These are phyloP conservation scores for Brassica nigra DNA, from an alignment of 345 rosid genomes.

Conservation along the genomic window DNA sequence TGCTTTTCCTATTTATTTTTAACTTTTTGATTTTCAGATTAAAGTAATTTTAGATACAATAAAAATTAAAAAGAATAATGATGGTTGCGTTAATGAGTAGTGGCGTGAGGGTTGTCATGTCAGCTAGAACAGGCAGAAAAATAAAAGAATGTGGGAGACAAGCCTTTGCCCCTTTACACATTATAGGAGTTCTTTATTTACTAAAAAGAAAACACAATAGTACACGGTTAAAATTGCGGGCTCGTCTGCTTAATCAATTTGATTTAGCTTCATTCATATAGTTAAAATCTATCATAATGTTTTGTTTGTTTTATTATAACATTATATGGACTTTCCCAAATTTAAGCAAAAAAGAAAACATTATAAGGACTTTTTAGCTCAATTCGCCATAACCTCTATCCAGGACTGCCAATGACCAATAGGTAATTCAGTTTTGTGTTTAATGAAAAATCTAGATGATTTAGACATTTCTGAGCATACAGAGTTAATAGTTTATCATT, in stretches of 20 bases:
- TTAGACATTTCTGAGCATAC: not conserved
- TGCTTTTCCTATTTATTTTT: conserved; percentile 17
- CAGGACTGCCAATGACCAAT: not conserved
- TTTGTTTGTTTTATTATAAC: not conserved
- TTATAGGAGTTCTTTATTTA: conserved; percentile 27
- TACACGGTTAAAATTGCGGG: conserved; percentile 1
- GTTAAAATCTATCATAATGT: not conserved
- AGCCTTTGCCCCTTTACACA: conserved; percentile 32
- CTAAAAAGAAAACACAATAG: conserved; percentile 4
- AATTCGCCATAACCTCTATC: not conserved
- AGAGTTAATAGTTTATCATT: not conserved
- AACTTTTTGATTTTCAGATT: conserved; percentile 12
- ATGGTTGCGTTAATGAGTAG: conserved; percentile 45
- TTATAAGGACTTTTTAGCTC: not conserved
- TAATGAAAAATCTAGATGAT: not conserved
- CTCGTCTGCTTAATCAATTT: not conserved
- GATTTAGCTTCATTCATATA: conserved; percentile 2
- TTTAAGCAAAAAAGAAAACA: not conserved
- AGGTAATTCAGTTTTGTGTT: not conserved
- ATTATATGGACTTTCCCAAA: not conserved
- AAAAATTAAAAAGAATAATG: conserved; percentile 31
- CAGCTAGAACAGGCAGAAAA: conserved; percentile 36
- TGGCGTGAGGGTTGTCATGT: conserved; percentile 54
- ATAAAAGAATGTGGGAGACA: conserved; percentile 69
- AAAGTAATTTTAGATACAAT: not conserved